Evolutionary conservation across 208 protist genomes (phyloP).

Genomic region (Leishmania tropica): DNA sequence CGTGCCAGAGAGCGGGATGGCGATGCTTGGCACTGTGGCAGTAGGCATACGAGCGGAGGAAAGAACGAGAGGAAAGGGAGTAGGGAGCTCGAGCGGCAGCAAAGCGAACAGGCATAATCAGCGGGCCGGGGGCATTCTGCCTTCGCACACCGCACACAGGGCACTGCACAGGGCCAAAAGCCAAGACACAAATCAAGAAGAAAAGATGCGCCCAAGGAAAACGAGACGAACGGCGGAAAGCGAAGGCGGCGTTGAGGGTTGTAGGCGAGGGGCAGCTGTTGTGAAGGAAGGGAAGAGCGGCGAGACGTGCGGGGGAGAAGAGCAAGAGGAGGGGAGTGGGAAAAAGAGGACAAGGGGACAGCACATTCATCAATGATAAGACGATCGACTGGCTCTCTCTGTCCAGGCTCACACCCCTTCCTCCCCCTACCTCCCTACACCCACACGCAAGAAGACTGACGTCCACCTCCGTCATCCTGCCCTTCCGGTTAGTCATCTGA

Average conservation of each 20-base stretch:
- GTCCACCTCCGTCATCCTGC: no score
- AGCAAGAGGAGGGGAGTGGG: background rate
- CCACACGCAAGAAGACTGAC: no score
- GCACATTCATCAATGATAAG: background rate
- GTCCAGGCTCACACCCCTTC: background rate
- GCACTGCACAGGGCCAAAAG: background rate
- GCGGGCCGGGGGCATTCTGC: background rate
- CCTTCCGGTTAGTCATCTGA: no score
- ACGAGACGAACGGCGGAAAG: background rate
- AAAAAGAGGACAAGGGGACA: background rate
- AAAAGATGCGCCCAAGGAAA: background rate
- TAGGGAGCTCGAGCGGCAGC: background rate
- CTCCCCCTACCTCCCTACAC: no score
- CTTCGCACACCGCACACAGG: background rate
- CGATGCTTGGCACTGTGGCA: background rate
- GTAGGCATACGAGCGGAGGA: background rate
- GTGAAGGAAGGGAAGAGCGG: background rate
- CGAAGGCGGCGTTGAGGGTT: background rate
- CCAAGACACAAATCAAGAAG: background rate
- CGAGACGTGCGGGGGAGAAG: background rate
- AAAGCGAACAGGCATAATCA: background rate
- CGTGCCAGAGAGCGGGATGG: background rate
- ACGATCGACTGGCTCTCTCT: background rate
- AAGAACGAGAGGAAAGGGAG: background rate
- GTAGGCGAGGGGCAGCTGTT: background rate